Base-by-base conservation (phyloP, 768 basidiomycete genomes). In the Lactarius trivialis region DNA sequence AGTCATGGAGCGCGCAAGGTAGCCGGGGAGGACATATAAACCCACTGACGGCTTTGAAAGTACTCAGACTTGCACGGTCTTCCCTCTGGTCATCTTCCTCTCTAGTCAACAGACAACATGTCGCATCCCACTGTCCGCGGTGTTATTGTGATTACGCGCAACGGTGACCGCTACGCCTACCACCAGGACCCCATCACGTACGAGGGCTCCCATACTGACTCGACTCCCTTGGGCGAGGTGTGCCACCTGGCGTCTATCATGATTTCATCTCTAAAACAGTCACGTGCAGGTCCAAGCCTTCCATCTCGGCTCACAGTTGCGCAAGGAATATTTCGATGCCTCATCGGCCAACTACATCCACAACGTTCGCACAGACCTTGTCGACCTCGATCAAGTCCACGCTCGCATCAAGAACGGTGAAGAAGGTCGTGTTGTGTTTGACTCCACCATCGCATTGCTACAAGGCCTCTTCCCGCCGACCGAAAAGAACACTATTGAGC, bases 381-480 rank as follows among this genome's bases (percentile, higher is more conserved):
- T 87, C 36, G 81, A 89, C 77, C 87, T 86, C 71, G 80, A 77
- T 68, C 82, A 89, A 71, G 78, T 93, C 68, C 85, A 85, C 67
- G 81, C 88, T 57, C 85, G 84, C 65, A 89, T 88, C 72, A 93
- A 93, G 76, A 85, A 85, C 57, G 90, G 91, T 51, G 86, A 85
- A 55, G 91, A 94, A 71, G 91, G 91, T 52, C 78, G 84, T n/a
- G 85, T 89, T 56, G 90, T 93, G 67, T 89, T 91, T 73, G 91
- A 93, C 78, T 88, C 88, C 7, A 86, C 90, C 34, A 86, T 88
- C 57, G 91, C 92, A 33, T 78, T 92, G 57, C 81, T 92, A 45
- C 93, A 94, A 74, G 91, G 91, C 48, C 78, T 93, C 54, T 92
- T 86, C 81, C 91, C 91, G 26, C 90, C 91, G n/a, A 88, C 81